A percentile compares a stretch with the other conserved stretches of the same genome.
These are phyloP conservation scores for Russula vinacea DNA, from an alignment of 768 basidiomycete genomes.

Conservation along the genomic window DNA sequence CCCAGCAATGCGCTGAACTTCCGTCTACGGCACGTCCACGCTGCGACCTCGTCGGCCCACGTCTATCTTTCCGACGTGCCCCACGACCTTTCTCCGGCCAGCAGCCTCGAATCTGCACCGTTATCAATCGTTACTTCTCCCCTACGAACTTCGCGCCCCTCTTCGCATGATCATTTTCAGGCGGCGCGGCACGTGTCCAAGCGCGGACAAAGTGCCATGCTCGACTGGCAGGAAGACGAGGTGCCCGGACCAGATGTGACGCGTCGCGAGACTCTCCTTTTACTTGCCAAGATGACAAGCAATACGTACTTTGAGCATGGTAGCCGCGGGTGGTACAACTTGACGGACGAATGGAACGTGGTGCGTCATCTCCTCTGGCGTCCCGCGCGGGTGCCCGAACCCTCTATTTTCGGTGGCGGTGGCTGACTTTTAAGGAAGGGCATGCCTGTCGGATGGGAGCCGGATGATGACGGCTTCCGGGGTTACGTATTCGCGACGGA, in stretches of 20 bases:
- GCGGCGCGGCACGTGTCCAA: constrained; percentile 17
- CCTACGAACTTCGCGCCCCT: constrained; percentile 14
- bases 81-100: constrained; percentile 32
- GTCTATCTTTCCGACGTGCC: constrained; percentile 57
- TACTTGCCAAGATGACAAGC: constrained; percentile 92
- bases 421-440: constrained; percentile 40
- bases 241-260: constrained; percentile 73
- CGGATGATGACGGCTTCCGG: constrained; percentile 81
- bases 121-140: constrained; percentile 3
- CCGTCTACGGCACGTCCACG: constrained; percentile 64
- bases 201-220: constrained; percentile 46
- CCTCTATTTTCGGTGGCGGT: neutral
- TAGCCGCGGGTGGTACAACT: constrained; percentile 73
- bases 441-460: constrained; percentile 86
- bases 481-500: constrained; percentile 87
- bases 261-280: constrained; percentile 67
- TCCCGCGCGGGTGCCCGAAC: neutral
- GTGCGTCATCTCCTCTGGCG: constrained; percentile 25
- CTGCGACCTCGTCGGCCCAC: constrained; percentile 49
- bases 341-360: constrained; percentile 66
- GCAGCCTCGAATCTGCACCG: constrained; percentile 33
- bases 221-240: constrained; percentile 73
- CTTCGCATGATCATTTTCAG: constrained; percentile 3
- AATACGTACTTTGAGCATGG: constrained; percentile 77
- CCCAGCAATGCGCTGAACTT: constrained; percentile 43